Evolutionary conservation across 202 grass and related monocot genomes (phyloP).

Genomic region (Schoenoplectus tabernaemontani): DNA sequence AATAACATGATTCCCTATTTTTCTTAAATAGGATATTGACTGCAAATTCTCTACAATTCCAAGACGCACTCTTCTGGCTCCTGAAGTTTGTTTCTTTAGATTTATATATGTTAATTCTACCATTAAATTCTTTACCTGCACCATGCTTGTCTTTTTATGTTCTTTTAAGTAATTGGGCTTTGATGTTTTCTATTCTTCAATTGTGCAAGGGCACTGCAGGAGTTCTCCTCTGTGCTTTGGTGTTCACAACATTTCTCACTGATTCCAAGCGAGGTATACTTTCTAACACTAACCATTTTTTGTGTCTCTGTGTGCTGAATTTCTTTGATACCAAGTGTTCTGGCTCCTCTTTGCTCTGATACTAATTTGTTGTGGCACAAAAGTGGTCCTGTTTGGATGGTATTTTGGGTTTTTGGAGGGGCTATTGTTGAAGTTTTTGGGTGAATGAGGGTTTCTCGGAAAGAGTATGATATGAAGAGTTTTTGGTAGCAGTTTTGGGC

Average conservation of each 20-base stretch:
- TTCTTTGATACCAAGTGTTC: not conserved
- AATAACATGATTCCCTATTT: slow-evolving; percentile 17
- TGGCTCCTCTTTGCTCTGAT: not conserved
- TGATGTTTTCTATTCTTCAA: slow-evolving; percentile 9
- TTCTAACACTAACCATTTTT: slow-evolving; percentile 7
- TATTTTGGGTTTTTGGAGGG: not conserved
- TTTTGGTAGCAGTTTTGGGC: not conserved
- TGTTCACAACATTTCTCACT: slow-evolving; percentile 29
- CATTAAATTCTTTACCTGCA: not conserved
- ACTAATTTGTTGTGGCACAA: not conserved
- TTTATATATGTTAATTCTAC: slow-evolving; percentile 11
- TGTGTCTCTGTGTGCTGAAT: not conserved
- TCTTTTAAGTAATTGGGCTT: slow-evolving; percentile 8
- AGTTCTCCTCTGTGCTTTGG: slow-evolving; percentile 54
- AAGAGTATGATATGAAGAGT: not conserved
- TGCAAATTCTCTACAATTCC: slow-evolving; percentile 48
- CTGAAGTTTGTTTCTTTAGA: slow-evolving; percentile 51
- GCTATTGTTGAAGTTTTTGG: not conserved
- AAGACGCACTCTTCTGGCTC: slow-evolving; percentile 79
- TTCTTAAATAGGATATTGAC: slow-evolving; percentile 32
- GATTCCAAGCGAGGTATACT: slow-evolving; percentile 47
- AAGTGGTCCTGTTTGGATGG: not conserved
- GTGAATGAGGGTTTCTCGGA: not conserved
- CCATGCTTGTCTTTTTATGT: slow-evolving; percentile 7
- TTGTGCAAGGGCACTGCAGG: slow-evolving; percentile 62